Evolutionary conservation across 768 basidiomycete species (phyloP).

Genomic region (Lentinula aciculospora): DNA sequence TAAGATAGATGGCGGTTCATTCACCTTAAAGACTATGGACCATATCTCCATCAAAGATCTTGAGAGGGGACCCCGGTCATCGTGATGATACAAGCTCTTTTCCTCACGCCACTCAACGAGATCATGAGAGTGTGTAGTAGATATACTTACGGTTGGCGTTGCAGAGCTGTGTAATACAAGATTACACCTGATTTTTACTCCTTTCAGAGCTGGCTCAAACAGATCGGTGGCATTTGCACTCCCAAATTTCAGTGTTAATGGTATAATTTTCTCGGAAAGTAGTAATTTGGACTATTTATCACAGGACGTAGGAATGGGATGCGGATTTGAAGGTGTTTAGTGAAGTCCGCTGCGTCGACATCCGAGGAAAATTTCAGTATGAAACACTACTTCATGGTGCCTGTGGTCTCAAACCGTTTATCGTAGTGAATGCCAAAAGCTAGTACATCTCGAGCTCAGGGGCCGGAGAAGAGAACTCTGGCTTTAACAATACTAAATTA

Average conservation of each 20-base stretch:
- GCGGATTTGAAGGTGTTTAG: neutral
- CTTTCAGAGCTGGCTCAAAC: neutral
- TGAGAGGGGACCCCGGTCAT: neutral
- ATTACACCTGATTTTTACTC: neutral
- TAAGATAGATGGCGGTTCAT: neutral
- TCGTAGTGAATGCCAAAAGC: too few relatives aligned
- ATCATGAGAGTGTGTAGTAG: neutral
- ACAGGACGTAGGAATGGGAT: too few relatives aligned
- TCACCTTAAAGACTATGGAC: neutral
- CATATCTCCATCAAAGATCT: neutral
- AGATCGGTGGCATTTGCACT: neutral
- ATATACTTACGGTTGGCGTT: neutral
- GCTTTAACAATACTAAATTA: too few relatives aligned
- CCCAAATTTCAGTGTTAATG: neutral
- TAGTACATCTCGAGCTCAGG: too few relatives aligned
- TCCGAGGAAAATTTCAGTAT: neutral
- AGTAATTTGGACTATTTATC: too few relatives aligned
- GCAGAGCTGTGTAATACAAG: neutral
- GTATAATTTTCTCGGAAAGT: neutral
- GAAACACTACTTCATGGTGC: neutral
- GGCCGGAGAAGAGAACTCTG: too few relatives aligned
- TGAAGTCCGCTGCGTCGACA: neutral
- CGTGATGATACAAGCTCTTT: neutral
- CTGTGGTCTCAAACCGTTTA: too few relatives aligned
- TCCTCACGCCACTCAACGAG: neutral